Evolutionary conservation across 2,329 filamentous ascomycete species (phyloP).

Genomic region (Talaromyces sp.): DNA sequence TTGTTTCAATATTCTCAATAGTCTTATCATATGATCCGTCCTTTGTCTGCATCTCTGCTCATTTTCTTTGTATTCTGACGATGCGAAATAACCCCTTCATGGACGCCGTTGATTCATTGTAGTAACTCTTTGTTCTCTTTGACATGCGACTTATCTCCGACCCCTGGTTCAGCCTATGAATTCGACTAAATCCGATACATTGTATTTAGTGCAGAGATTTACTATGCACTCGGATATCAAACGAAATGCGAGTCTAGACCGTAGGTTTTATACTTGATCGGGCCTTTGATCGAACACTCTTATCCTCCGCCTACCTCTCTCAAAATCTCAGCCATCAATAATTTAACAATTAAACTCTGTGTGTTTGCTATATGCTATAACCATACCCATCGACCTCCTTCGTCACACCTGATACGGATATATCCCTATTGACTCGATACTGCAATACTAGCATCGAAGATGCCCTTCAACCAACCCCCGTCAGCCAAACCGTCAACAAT

Average conservation of each 20-base stretch:
- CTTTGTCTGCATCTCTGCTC: background rate
- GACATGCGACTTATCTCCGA: background rate
- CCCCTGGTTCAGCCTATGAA: background rate
- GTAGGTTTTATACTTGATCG: background rate
- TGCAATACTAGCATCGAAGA: background rate
- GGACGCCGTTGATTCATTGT: background rate
- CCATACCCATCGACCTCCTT: background rate
- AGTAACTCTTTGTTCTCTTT: background rate
- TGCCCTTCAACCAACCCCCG: background rate
- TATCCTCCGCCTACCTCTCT: background rate
- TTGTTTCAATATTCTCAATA: background rate
- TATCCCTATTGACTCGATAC: background rate
- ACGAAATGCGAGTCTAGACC: background rate
- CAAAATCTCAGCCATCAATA: background rate
- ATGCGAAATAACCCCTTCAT: background rate
- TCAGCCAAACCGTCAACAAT: background rate
- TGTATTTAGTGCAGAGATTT: background rate
- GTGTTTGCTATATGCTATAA: background rate
- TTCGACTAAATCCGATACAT: background rate
- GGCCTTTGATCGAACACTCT: background rate
- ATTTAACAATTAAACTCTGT: too few relatives aligned
- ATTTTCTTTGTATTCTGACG: background rate
- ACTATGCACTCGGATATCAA: background rate
- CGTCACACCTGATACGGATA: background rate
- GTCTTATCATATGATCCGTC: too few relatives aligned